A percentile compares a stretch with the other conserved stretches of the same genome.
Conservation (phyloP, 495 filamentous ascomycete genomes). For the Aspergillus mulundensis region DNA sequence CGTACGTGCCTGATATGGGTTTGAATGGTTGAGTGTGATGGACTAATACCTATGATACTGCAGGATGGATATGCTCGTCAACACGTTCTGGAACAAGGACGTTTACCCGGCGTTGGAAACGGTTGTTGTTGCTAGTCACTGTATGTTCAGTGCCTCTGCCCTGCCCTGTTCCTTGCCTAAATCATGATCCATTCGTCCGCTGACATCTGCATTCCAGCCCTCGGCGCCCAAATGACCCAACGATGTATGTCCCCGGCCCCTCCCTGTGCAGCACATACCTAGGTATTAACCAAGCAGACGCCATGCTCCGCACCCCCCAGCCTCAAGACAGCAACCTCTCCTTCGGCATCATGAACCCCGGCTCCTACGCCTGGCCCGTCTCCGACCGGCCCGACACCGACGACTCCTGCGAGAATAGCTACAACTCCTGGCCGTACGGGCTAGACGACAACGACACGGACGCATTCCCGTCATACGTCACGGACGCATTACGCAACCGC, state of each 20-base stretch:
- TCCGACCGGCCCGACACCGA: background rate
- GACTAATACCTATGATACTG: background rate
- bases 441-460: background rate
- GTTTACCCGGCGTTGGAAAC: background rate
- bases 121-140: background rate
- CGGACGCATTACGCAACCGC: background rate
- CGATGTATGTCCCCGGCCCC: background rate
- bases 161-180: background rate
- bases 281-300: background rate
- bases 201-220: background rate
- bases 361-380: background rate
- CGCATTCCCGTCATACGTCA: background rate
- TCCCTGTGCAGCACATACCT: background rate
- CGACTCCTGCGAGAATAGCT: background rate
- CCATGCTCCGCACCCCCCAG: background rate
- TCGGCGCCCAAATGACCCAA: conserved; percentile 1
- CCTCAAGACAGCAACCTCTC: background rate
- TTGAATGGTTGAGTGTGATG: too few relatives aligned
- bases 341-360: conserved; percentile 1
- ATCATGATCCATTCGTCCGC: background rate
- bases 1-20: background rate
- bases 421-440: background rate
- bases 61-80: background rate
- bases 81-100: background rate
- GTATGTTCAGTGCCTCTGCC: background rate